Conservation (phyloP, 495 filamentous ascomycete genomes). For the Penicillium salamii region DNA sequence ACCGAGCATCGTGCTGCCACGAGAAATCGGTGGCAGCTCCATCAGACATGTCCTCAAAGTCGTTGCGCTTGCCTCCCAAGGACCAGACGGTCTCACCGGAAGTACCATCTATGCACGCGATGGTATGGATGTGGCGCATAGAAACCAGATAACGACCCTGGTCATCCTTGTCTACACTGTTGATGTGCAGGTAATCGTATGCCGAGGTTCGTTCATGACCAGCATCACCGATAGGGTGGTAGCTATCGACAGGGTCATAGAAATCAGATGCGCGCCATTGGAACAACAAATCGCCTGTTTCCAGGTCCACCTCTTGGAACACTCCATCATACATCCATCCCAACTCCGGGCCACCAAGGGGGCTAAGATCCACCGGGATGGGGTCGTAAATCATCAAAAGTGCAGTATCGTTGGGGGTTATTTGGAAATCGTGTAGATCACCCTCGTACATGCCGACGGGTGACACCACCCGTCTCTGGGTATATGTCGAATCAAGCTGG, state of each 20-base stretch:
- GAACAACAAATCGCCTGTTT: constrained; percentile 39
- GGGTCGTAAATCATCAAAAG: constrained; percentile 52
- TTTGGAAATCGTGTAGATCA: constrained; percentile 45
- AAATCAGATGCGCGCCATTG: constrained; percentile 37
- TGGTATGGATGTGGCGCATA: constrained; percentile 47
- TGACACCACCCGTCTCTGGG: constrained; percentile 33
- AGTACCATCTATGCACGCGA: constrained; percentile 44
- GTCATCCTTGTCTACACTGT: constrained; percentile 54
- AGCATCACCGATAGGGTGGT: constrained; percentile 15
- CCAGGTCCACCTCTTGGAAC: constrained; percentile 45
- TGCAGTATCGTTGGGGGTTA: constrained; percentile 47
- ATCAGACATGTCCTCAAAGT: constrained; percentile 42
- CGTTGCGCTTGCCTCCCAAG: constrained; percentile 47
- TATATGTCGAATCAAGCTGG: constrained; percentile 49
- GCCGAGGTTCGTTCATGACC: constrained; percentile 16
- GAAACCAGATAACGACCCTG: constrained; percentile 55
- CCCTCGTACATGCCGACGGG: constrained; percentile 31
- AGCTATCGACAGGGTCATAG: constrained; percentile 23
- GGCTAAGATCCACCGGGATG: constrained; percentile 40
- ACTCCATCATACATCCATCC: constrained; percentile 45
- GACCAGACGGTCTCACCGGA: constrained; percentile 55
- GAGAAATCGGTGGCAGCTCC: constrained; percentile 43
- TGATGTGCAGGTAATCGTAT: constrained; percentile 57
- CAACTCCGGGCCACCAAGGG: constrained; percentile 40
- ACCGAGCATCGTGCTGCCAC: constrained; percentile 55